These are phyloP conservation scores for Vitis riparia DNA, from an alignment of 164 flowering plant genomes.

Conservation along the genomic window DNA sequence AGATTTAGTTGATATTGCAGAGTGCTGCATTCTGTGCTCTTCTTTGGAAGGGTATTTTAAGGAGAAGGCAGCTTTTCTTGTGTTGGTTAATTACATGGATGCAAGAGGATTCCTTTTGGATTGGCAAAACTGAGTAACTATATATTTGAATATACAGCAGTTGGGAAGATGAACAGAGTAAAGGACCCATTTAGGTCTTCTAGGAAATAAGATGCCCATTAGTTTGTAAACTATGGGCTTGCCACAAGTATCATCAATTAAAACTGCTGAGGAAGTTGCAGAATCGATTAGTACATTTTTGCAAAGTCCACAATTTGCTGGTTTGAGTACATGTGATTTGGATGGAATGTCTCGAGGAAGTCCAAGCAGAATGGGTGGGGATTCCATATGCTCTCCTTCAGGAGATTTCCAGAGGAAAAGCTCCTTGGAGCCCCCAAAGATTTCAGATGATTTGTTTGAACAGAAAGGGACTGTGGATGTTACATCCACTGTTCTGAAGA, in stretches of 20 bases:
- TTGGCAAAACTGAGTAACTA: background rate
- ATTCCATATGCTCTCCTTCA: constrained; percentile 31
- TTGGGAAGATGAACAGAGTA: background rate
- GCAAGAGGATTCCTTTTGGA: no score
- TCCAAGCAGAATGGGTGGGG: constrained; percentile 11
- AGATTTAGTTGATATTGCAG: no score
- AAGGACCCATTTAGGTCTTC: background rate
- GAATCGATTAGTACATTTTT: constrained; percentile 38
- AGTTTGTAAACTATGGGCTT: constrained; percentile 56
- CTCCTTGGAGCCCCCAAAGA: constrained; percentile 30
- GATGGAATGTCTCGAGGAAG: constrained; percentile 37
- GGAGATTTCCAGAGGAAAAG: constrained; percentile 40
- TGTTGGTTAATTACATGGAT: background rate
- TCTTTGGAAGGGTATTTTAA: background rate
- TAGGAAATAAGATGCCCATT: background rate
- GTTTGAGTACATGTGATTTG: constrained; percentile 42
- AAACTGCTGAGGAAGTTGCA: constrained; percentile 39
- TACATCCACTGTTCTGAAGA: constrained; percentile 27
- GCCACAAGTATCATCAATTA: constrained; percentile 58
- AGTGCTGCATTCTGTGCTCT: background rate
- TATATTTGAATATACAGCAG: background rate
- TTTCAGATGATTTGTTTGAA: constrained; percentile 21
- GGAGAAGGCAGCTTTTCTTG: constrained; percentile 5
- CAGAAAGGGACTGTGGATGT: constrained; percentile 25
- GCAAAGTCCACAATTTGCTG: constrained; percentile 32